These are phyloP conservation scores for Debaryomyces psychrophilus DNA, from an alignment of 1,139 yeast species.

Conservation along the genomic window DNA sequence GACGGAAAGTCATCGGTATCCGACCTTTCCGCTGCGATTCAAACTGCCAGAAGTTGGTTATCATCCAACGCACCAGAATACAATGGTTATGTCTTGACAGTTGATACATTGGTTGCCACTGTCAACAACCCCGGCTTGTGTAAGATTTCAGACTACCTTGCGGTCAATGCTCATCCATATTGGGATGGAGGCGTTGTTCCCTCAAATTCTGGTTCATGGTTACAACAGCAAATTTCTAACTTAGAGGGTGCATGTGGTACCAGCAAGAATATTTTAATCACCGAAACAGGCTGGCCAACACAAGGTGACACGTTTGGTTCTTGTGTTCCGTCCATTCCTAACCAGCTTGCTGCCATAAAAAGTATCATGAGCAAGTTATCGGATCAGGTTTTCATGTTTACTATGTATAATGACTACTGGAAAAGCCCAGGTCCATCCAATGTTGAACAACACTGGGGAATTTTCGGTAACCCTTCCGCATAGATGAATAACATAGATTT, in stretches of 20 bases:
- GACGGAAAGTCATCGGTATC: slow-evolving; percentile 60
- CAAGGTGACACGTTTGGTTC: slow-evolving; percentile 65
- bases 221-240: slow-evolving; percentile 64
- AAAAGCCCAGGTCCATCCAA: slow-evolving; percentile 67
- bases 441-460: slow-evolving; percentile 79
- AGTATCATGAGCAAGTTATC: slow-evolving; percentile 61
- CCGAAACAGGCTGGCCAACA: slow-evolving; percentile 86
- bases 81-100: slow-evolving; percentile 73
- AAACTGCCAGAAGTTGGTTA: slow-evolving; percentile 62
- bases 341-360: slow-evolving; percentile 63
- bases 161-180: slow-evolving; percentile 81
- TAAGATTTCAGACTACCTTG: slow-evolving; percentile 72
- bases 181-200: slow-evolving; percentile 74
- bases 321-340: slow-evolving; percentile 68
- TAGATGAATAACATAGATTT: slow-evolving; percentile 11
- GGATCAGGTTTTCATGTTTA: slow-evolving; percentile 61
- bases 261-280: slow-evolving; percentile 58
- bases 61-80: slow-evolving; percentile 55
- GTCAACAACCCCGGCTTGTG: slow-evolving; percentile 73
- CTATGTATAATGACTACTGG: slow-evolving; percentile 79
- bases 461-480: slow-evolving; percentile 38
- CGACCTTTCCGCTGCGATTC: slow-evolving; percentile 58
- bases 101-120: slow-evolving; percentile 78
- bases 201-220: slow-evolving; percentile 70
- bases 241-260: slow-evolving; percentile 69